Conservation (phyloP, 2,329 filamentous ascomycete genomes). For the Pseudogymnoascus verrucosus region DNA sequence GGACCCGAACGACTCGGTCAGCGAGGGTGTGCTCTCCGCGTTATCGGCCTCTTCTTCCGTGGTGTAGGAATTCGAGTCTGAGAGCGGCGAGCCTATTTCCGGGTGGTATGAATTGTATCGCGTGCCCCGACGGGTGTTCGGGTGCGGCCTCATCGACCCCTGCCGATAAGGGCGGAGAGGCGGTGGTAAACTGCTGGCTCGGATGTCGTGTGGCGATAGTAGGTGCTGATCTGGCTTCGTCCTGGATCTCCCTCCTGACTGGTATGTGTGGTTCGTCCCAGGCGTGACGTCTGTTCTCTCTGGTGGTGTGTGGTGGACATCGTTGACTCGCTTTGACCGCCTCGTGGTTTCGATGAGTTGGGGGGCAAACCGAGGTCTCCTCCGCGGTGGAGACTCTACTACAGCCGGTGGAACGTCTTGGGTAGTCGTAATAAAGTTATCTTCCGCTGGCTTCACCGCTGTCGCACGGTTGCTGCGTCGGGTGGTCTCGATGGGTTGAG, state of each 20-base stretch:
- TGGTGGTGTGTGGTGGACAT: conserved; percentile 32
- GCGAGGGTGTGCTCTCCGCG: conserved; percentile 23
- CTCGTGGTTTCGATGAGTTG: conserved; percentile 75
- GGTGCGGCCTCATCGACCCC: conserved; percentile 33
- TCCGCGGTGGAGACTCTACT: conserved; percentile 25
- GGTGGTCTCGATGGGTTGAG: conserved; percentile 65
- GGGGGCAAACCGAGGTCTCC: conserved; percentile 55
- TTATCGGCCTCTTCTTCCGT: conserved; percentile 23
- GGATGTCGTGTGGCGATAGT: neutral
- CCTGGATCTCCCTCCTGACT: conserved; percentile 12
- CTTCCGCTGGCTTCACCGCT: conserved; percentile 44
- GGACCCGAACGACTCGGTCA: conserved; percentile 25
- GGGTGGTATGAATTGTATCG: conserved; percentile 34
- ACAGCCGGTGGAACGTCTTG: conserved; percentile 36
- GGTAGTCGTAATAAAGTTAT: conserved; percentile 47
- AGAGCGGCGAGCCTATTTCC: conserved; percentile 36
- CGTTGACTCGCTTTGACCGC: conserved; percentile 57
- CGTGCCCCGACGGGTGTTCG: conserved; percentile 34
- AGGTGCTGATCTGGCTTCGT: conserved; percentile 21
- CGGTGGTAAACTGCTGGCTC: conserved; percentile 19
- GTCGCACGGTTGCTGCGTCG: conserved; percentile 48
- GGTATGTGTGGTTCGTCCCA: conserved; percentile 28
- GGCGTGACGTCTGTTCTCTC: conserved; percentile 68
- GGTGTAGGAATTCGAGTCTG: conserved; percentile 39
- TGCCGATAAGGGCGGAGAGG: conserved; percentile 32